phyloP scores from a whole-genome alignment of 179 eudicot genomes.

The Silene vulgaris region DNA sequence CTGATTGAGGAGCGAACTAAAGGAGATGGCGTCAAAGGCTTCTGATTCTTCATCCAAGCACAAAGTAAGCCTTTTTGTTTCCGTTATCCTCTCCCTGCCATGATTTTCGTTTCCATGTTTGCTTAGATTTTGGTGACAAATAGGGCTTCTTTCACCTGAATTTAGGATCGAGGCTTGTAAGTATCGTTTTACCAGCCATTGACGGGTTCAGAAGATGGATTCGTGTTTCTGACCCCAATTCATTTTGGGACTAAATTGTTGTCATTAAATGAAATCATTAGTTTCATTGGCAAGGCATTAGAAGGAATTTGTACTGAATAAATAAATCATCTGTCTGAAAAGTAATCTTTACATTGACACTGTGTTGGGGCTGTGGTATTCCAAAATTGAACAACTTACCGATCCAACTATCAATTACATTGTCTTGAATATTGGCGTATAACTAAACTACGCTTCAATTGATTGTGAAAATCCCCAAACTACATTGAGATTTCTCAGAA shows the following conservation, averaged over 20 bases:
- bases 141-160: slow-evolving; percentile 3
- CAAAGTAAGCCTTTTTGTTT: slow-evolving; percentile 31
- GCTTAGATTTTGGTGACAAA: slow-evolving; percentile 3
- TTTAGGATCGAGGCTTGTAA: neutral
- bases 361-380: neutral
- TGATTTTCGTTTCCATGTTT: neutral
- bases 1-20: slow-evolving; percentile 11
- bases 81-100: neutral
- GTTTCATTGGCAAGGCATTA: neutral
- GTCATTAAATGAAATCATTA: neutral
- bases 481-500: slow-evolving; percentile 3
- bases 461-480: neutral
- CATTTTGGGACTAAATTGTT: neutral
- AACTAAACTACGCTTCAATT: slow-evolving; percentile 1
- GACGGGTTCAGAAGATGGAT: too few species aligned
- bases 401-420: slow-evolving; percentile 1
- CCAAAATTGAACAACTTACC: neutral
- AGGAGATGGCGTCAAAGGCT: slow-evolving; percentile 33
- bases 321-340: neutral
- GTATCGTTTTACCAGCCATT: neutral
- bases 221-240: too few species aligned
- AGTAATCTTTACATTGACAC: neutral
- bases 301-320: neutral
- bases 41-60: slow-evolving; percentile 30
- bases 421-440: neutral